Evolutionary conservation across 192 early-diverging fungal species (phyloP).

Genomic region (Umbelopsis sp.): DNA sequence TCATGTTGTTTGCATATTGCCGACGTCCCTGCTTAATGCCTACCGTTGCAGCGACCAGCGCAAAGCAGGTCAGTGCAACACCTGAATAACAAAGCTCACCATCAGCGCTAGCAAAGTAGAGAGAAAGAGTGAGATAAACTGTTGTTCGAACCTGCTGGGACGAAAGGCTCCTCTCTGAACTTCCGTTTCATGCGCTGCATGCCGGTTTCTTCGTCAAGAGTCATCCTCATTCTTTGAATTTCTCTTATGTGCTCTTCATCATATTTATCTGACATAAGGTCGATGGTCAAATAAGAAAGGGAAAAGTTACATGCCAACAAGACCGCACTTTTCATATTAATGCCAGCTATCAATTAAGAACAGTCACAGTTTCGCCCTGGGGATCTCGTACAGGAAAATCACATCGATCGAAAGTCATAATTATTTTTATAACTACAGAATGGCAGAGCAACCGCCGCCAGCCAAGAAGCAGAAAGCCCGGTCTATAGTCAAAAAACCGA

Average conservation of each 20-base stretch:
- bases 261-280: conserved; percentile 2
- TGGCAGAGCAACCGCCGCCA: conserved; percentile 9
- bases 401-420: too few relatives aligned
- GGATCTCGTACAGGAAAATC: neutral
- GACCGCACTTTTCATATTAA: too few relatives aligned
- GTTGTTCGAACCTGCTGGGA: conserved; percentile 34
- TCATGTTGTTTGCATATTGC: conserved; percentile 43
- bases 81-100: conserved; percentile 19
- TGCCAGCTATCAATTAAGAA: too few relatives aligned
- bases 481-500: neutral
- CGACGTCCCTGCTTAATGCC: conserved; percentile 36
- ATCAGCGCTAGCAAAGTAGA: neutral
- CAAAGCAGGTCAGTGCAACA: conserved; percentile 45
- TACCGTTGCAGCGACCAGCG: conserved; percentile 41
- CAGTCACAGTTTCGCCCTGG: neutral
- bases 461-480: neutral
- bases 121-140: neutral
- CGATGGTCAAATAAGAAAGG: neutral
- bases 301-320: neutral
- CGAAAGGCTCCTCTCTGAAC: conserved; percentile 42
- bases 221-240: conserved; percentile 28
- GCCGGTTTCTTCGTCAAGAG: conserved; percentile 30
- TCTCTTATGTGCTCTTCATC: conserved; percentile 27
- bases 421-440: neutral
- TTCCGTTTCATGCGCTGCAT: conserved; percentile 39